Evolutionary conservation across 1,139 yeast genomes (phyloP), one percentile per base, ranked within the genome.

Genomic region (Blastobotrys buckinghamii): DNA sequence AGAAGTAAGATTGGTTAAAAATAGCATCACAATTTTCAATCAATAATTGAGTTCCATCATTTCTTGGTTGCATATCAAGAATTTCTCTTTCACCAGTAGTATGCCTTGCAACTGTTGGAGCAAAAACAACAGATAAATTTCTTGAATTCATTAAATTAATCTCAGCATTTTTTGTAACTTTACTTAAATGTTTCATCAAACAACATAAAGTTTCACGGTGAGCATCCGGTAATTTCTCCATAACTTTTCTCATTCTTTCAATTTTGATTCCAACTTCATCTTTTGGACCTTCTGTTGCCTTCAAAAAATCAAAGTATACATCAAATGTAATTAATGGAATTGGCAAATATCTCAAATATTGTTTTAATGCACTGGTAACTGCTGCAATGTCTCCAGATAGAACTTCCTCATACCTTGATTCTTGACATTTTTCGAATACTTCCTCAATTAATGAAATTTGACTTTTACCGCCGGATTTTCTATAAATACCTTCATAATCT

Each of bases 61-160:
- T 89, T 62, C 95, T 77, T 51, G 80, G 77, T 22, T 84, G 85
- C 88, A 89, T 89, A 63, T 92, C 98, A 48, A 74, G 62, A 68
- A 92, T 81, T 65, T 94, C 98, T 53, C 84, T 78, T 55, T 85
- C 89, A 4, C 96, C 95, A 24, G 81, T 76, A 53, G 75, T 72
- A 58, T 89, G 96, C 52, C 97, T 74, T 0, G 89, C 85, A 46
- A 92, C 71, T 2, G 97, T 89, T 1, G 99, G 98, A 0, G 97
- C 96, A 73, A 92, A 92, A 16, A 92, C 96, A 45, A 94, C 92
- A 1, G 96, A 84, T 50, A 94, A 68, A 60, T 94, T 89, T 64
- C 82, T 81, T 56, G 78, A 71, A 30, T 79, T 86, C 99, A 92
- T 92, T 53, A 76, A 68, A 42, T 76, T 72, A 19, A 47, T 39